Conservation (phyloP, 2,329 filamentous ascomycete species). For the Aspergillus tanneri region DNA sequence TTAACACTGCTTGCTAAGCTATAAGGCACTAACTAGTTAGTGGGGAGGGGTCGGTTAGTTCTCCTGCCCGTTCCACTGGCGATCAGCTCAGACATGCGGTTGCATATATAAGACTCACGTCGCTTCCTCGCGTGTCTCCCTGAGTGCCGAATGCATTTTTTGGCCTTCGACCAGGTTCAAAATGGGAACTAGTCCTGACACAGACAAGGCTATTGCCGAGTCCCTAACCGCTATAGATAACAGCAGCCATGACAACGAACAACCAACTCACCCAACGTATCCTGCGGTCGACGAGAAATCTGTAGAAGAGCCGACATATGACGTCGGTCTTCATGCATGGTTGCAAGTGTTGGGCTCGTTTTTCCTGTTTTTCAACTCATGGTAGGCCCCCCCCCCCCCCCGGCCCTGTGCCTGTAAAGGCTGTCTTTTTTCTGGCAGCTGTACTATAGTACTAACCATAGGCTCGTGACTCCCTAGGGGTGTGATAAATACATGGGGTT, state of each 20-base stretch:
- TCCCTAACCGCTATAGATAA: not conserved
- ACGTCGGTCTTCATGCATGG: slow-evolving; percentile 45
- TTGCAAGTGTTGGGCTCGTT: slow-evolving; percentile 48
- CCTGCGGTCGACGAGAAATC: slow-evolving; percentile 20
- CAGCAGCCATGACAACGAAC: slow-evolving; percentile 13
- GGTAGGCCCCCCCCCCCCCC: too few relatives aligned
- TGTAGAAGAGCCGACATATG: slow-evolving; percentile 30
- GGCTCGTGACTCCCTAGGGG: slow-evolving; percentile 42
- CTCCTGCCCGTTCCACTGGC: too few relatives aligned
- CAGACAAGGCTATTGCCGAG: slow-evolving; percentile 23
- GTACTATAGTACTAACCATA: slow-evolving; percentile 12
- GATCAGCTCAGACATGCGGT: too few relatives aligned
- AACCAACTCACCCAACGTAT: slow-evolving; percentile 6
- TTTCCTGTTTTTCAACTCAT: slow-evolving; percentile 51
- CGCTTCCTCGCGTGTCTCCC: not conserved
- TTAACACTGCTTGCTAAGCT: too few relatives aligned
- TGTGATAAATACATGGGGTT: slow-evolving; percentile 53
- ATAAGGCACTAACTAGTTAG: too few relatives aligned
- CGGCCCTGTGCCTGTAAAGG: too few relatives aligned
- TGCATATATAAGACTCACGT: too few relatives aligned
- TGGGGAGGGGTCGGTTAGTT: too few relatives aligned
- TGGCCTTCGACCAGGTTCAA: not conserved
- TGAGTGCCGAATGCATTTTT: not conserved
- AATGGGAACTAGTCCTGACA: slow-evolving; percentile 25
- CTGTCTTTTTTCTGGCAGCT: too few relatives aligned